Evolutionary conservation across 768 basidiomycete species (phyloP).

Genomic region (Leccinellum albellum): DNA sequence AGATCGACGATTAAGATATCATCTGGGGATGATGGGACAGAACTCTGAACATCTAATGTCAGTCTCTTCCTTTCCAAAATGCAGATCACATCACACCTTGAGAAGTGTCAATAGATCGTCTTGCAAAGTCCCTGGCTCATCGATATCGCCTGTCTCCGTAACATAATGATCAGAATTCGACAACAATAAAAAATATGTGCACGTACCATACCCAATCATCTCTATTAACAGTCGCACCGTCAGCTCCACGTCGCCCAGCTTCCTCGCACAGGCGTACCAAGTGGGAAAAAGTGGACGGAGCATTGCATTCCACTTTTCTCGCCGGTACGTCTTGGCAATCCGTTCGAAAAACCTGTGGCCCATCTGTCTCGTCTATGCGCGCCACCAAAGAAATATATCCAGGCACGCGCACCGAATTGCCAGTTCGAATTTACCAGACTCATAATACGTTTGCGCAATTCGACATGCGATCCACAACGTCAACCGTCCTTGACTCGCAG

Average conservation of each 20-base stretch:
- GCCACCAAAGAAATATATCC: not conserved
- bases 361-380: not conserved
- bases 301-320: slow-evolving; percentile 76
- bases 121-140: slow-evolving; percentile 51
- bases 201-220: slow-evolving; percentile 74
- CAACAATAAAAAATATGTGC: not conserved
- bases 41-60: slow-evolving; percentile 47
- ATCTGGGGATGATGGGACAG: slow-evolving; percentile 58
- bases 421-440: slow-evolving; percentile 79
- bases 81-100: slow-evolving; percentile 42
- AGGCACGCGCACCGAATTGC: slow-evolving; percentile 63
- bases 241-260: slow-evolving; percentile 71
- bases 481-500: slow-evolving; percentile 64
- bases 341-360: slow-evolving; percentile 81
- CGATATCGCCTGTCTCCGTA: slow-evolving; percentile 38
- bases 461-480: slow-evolving; percentile 89
- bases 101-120: slow-evolving; percentile 74
- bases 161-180: not conserved
- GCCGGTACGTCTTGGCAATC: slow-evolving; percentile 84
- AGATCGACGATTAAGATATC: slow-evolving; percentile 59
- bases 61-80: not conserved
- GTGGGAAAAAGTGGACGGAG: slow-evolving; percentile 69
- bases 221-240: slow-evolving; percentile 77
- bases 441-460: slow-evolving; percentile 84
- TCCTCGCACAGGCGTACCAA: slow-evolving; percentile 83